These are phyloP conservation scores for Ambrosia artemisiifolia DNA, from an alignment of 129 eudicot genomes.

Conservation along the genomic window DNA sequence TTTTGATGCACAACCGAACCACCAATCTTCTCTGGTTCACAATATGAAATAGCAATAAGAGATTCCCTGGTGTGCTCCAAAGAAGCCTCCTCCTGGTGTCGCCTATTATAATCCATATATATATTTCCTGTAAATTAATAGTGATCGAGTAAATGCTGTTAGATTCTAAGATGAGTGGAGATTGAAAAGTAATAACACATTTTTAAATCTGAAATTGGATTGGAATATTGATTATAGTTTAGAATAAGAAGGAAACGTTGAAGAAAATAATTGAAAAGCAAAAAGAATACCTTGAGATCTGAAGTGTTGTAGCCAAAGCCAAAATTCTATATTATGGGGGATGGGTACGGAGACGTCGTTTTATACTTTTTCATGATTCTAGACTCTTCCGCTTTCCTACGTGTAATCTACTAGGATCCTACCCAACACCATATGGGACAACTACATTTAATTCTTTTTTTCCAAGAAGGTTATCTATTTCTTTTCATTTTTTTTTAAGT, in stretches of 20 bases:
- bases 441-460: background rate
- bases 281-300: too few relatives aligned
- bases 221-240: too few relatives aligned
- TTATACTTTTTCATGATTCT: background rate
- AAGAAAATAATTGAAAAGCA: too few relatives aligned
- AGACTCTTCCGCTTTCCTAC: conserved; percentile 8
- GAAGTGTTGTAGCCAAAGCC: background rate
- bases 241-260: too few relatives aligned
- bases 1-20: background rate
- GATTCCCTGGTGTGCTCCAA: conserved; percentile 20
- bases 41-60: conserved; percentile 1
- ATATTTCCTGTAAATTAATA: conserved; percentile 6
- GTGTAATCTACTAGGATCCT: conserved; percentile 17
- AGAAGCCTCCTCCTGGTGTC: conserved; percentile 8
- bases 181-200: too few relatives aligned
- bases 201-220: too few relatives aligned
- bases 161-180: too few relatives aligned
- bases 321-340: background rate
- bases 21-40: conserved; percentile 5
- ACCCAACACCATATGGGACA: conserved; percentile 8
- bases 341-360: too few relatives aligned
- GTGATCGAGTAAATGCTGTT: too few relatives aligned
- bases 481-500: too few relatives aligned
- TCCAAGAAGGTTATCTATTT: too few relatives aligned
- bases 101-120: conserved; percentile 24